Percentiles rank a stretch among this genome's conserved stretches.
phyloP scores from a whole-genome alignment of 2,329 filamentous ascomycete species.

The Aspergillus sergii region DNA sequence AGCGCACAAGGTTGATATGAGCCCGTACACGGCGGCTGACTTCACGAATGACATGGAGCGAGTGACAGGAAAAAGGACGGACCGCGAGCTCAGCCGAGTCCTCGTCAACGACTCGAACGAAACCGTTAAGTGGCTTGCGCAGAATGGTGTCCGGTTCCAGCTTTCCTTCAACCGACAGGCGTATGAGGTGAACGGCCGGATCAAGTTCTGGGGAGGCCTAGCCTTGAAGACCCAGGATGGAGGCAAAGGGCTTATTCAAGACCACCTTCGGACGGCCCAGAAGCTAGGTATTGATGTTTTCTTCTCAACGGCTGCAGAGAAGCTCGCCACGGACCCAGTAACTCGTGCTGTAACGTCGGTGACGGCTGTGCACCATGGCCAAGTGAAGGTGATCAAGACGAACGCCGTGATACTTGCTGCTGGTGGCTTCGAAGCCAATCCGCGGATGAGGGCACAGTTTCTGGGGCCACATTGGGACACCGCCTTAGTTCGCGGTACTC shows the following conservation, averaged over 20 bases:
- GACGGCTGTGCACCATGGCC: conserved; percentile 19
- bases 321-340: conserved; percentile 21
- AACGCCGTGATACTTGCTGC: conserved; percentile 43
- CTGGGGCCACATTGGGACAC: conserved; percentile 65
- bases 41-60: conserved; percentile 61
- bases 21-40: conserved; percentile 57
- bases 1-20: conserved; percentile 58
- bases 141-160: conserved; percentile 59
- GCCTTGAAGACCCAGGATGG: conserved; percentile 61
- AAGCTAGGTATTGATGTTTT: conserved; percentile 48
- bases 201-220: conserved; percentile 69
- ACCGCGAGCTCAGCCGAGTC: conserved; percentile 50
- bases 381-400: conserved; percentile 20
- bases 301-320: conserved; percentile 50
- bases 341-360: conserved; percentile 25
- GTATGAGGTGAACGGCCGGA: conserved; percentile 62
- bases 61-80: conserved; percentile 58
- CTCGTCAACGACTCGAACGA: conserved; percentile 57
- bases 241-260: conserved; percentile 60
- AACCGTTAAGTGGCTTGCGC: conserved; percentile 58
- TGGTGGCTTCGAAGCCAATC: conserved; percentile 66
- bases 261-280: conserved; percentile 50
- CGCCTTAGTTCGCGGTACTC: conserved; percentile 64
- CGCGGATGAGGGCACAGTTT: conserved; percentile 57
- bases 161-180: conserved; percentile 68